Evolutionary conservation across 176 grass and related monocot species (phyloP).

Genomic region (Bromus sterilis): DNA sequence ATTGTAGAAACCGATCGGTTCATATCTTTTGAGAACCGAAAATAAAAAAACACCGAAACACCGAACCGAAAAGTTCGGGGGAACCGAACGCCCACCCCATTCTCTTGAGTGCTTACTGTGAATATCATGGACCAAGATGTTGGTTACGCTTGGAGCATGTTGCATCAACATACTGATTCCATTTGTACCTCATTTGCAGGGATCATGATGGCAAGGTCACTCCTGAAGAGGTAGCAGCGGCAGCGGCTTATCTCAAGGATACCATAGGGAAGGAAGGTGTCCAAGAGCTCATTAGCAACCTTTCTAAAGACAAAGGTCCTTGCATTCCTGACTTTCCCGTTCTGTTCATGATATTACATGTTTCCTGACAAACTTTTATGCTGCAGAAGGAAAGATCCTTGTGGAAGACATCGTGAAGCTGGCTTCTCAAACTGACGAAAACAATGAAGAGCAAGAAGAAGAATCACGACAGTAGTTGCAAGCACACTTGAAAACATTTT

Average conservation of each 20-base stretch:
- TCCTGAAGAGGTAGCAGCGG: slow-evolving; percentile 66
- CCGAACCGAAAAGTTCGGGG: no score
- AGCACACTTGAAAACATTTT: not conserved
- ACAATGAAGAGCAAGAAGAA: slow-evolving; percentile 48
- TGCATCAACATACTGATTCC: not conserved
- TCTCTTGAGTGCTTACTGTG: not conserved
- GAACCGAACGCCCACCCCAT: no score
- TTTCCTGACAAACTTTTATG: not conserved
- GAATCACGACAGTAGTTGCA: slow-evolving; percentile 23
- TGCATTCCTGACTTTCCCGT: not conserved
- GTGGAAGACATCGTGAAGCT: slow-evolving; percentile 88
- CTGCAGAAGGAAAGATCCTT: slow-evolving; percentile 82
- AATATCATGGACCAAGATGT: not conserved
- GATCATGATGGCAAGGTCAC: slow-evolving; percentile 93
- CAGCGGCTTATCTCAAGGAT: slow-evolving; percentile 66
- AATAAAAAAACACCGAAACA: no score
- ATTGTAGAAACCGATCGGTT: no score
- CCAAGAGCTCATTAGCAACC: slow-evolving; percentile 75
- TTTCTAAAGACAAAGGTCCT: slow-evolving; percentile 83
- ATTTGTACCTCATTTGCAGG: slow-evolving; percentile 38
- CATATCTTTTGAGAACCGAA: no score
- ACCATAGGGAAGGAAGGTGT: slow-evolving; percentile 78
- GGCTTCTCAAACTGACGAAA: slow-evolving; percentile 56
- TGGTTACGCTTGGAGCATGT: not conserved
- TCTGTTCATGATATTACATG: not conserved